Conservation (phyloP, 129 eudicot species). For the Glebionis coronaria region DNA sequence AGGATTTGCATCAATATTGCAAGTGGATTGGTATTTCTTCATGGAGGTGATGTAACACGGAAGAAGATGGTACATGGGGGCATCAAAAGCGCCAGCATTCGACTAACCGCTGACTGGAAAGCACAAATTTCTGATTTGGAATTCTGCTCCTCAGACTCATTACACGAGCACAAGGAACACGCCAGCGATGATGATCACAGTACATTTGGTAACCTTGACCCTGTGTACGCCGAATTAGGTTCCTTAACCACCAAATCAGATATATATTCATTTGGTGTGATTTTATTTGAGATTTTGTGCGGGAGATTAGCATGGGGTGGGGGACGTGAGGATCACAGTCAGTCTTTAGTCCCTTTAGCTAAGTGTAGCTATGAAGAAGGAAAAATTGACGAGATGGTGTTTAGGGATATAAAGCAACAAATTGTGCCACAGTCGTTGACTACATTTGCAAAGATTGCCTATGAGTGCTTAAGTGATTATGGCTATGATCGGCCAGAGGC, state of each 20-base stretch:
- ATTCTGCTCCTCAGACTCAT: not conserved
- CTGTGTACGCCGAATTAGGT: not conserved
- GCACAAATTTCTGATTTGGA: not conserved
- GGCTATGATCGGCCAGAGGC: not conserved
- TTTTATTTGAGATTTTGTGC: not conserved
- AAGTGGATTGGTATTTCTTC: not conserved
- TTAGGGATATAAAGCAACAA: slow-evolving; percentile 3
- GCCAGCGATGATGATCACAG: not conserved
- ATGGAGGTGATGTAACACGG: not conserved
- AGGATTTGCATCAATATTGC: slow-evolving; percentile 1
- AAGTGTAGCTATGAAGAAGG: not conserved
- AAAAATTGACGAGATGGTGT: slow-evolving; percentile 5
- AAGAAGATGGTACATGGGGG: not conserved
- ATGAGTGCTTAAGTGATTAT: not conserved
- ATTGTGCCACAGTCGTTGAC: slow-evolving; percentile 1
- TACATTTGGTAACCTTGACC: not conserved
- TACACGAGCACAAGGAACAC: not conserved
- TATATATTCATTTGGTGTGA: slow-evolving; percentile 1
- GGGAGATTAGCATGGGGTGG: not conserved
- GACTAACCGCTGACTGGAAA: not conserved
- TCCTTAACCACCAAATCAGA: not conserved
- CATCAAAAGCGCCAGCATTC: not conserved
- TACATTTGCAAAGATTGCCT: not conserved
- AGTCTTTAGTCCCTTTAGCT: not conserved
- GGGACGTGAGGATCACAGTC: not conserved